Percentiles rank a stretch among this genome's conserved stretches.
These are phyloP conservation scores for Oehlia diaphana DNA, from an alignment of 192 early-diverging fungal genomes.

Conservation along the genomic window DNA sequence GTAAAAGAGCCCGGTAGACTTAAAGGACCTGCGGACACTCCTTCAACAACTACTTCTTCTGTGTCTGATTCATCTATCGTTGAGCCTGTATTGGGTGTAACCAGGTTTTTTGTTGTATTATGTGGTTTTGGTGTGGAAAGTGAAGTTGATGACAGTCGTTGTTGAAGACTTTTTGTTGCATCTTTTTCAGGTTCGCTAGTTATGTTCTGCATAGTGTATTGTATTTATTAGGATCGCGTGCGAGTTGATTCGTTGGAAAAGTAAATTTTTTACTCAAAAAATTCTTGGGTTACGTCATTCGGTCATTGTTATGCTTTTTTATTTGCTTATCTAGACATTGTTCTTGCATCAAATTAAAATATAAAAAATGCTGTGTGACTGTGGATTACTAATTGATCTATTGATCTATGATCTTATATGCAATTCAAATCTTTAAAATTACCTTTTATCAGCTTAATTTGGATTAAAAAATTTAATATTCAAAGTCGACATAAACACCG, in stretches of 20 bases:
- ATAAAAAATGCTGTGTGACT: too few species aligned
- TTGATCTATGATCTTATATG: too few species aligned
- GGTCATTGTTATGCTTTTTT: too few species aligned
- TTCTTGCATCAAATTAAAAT: too few species aligned
- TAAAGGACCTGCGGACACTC: background rate
- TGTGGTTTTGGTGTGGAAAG: background rate
- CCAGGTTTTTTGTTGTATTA: background rate
- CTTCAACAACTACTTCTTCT: background rate
- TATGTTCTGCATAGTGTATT: background rate
- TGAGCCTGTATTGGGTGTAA: background rate
- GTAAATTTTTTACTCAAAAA: too few species aligned
- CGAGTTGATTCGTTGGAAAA: background rate
- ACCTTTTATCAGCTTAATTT: too few species aligned
- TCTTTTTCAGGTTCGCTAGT: background rate
- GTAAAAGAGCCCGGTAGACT: background rate
- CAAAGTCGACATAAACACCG: too few species aligned
- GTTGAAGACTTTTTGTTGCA: background rate
- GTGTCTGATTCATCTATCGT: background rate
- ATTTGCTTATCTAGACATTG: too few species aligned
- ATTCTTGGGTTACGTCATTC: too few species aligned
- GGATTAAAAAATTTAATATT: too few species aligned
- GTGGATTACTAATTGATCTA: too few species aligned
- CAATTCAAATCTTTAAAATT: too few species aligned
- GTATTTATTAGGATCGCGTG: background rate
- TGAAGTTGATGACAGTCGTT: background rate